phyloP scores from a whole-genome alignment of 2,329 filamentous ascomycete species.

The Mycocentrospora acerina region DNA sequence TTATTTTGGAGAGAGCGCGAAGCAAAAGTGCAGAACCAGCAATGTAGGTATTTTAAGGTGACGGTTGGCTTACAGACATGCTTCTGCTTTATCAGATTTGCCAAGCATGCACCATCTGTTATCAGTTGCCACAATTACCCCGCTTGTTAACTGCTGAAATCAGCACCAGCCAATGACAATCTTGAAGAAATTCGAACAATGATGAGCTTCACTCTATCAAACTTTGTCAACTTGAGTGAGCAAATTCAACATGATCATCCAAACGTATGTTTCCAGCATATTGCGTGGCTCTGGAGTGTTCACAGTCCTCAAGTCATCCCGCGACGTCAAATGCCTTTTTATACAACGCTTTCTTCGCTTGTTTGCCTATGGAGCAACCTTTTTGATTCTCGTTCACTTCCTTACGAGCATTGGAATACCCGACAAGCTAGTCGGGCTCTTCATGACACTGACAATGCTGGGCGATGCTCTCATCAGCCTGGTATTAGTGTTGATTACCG shows the following conservation, averaged over 20 bases:
- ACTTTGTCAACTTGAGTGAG: too few species aligned
- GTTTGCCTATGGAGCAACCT: conserved; percentile 22
- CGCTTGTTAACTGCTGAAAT: neutral
- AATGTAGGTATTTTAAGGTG: neutral
- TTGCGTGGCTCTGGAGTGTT: conserved; percentile 1
- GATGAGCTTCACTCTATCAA: too few species aligned
- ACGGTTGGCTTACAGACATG: neutral
- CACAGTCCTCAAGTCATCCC: conserved; percentile 6
- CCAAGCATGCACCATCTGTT: neutral
- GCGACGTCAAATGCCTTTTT: conserved; percentile 20
- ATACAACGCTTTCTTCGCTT: conserved; percentile 24
- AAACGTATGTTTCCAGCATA: neutral
- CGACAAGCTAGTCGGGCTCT: conserved; percentile 24
- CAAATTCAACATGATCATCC: neutral
- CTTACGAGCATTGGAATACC: conserved; percentile 18
- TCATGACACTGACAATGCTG: conserved; percentile 32
- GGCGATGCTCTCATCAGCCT: conserved; percentile 26
- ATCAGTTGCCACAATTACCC: neutral
- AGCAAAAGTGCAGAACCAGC: too few species aligned
- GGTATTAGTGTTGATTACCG: conserved; percentile 25
- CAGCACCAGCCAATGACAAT: too few species aligned
- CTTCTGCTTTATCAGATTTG: conserved; percentile 2
- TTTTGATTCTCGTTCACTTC: conserved; percentile 26
- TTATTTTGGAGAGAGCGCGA: too few species aligned
- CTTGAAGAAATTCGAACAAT: too few species aligned